phyloP scores from a whole-genome alignment of 2,329 filamentous ascomycete genomes.

The Talaromyces atroroseus region DNA sequence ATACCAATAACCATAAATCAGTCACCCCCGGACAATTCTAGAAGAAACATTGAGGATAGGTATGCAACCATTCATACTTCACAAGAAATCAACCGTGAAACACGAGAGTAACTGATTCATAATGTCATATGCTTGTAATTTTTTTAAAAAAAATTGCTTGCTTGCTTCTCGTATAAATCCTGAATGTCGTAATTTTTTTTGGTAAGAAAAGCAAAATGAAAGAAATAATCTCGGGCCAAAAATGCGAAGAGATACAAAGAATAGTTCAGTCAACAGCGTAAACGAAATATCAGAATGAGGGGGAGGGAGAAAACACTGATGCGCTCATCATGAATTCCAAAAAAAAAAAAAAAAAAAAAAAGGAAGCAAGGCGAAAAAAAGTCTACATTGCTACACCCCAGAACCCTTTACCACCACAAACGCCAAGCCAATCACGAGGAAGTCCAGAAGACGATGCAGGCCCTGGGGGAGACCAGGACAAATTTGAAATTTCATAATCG shows the following conservation, averaged over 20 bases:
- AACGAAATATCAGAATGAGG: neutral
- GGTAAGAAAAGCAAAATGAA: neutral
- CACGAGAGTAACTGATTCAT: too few relatives aligned
- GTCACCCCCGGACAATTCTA: too few relatives aligned
- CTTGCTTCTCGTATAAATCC: slow-evolving; percentile 6
- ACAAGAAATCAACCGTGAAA: too few relatives aligned
- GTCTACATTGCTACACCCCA: slow-evolving; percentile 39
- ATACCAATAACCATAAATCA: neutral
- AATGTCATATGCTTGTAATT: neutral
- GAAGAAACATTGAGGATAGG: too few relatives aligned
- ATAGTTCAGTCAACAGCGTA: neutral
- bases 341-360: neutral
- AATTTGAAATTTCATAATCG: slow-evolving; percentile 43
- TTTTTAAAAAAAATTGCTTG: slow-evolving; percentile 10
- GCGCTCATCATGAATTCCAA: neutral
- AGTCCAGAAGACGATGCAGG: slow-evolving; percentile 30
- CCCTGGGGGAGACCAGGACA: slow-evolving; percentile 43
- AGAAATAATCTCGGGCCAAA: neutral
- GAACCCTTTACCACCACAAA: slow-evolving; percentile 41
- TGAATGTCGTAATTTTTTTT: neutral
- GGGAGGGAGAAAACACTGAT: neutral
- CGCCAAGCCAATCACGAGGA: slow-evolving; percentile 39
- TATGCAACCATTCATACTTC: too few relatives aligned
- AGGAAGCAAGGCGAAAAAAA: neutral
- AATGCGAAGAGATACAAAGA: neutral